Base-by-base conservation (phyloP, 2,329 filamentous ascomycete species). In the Ophiocordyceps unilateralis region DNA sequence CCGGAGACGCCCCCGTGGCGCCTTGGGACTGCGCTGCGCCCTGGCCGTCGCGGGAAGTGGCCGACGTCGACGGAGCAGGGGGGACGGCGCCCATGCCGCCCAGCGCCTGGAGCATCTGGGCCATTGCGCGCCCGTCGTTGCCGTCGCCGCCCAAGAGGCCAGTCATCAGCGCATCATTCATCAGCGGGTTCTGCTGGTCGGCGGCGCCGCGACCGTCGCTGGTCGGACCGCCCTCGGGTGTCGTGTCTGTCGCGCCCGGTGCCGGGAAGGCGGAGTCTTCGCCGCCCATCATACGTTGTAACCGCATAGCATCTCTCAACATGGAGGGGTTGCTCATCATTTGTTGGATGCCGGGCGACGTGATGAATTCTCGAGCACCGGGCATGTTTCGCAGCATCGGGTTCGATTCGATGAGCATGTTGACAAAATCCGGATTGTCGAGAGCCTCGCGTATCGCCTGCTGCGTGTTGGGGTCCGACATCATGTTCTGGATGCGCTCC, bases 311-410 rank as follows among this genome's bases (percentile, higher is more conserved):
- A 58, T 83, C 78, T 45, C 86, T 72, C 49, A 98, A 75, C 52
- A 86, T 78, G 39, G 86, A 76, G 4, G 91, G 91, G 56, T 93
- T 87, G 48, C 86, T 89, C 72, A 98, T 81, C 83, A 96, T 91
- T 42, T 83, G 74, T 54, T 91, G 76, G 64, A 96, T 87, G 49
- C 87, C 75, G 0, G 88, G 88, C 21, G 88, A 91, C 47, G 86
- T 80, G 53, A 98, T 76, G 62, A 95, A 81, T 56, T 93, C 78
- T 51, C 87, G 77, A 20, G 84, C 83, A 46, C 81, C 75, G 36
- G 83, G 83, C 60, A 83, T 75, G 46, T 76, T 72, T 53, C 80
- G 74, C 17, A 87, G 68, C 71, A 86, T 81, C 2, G 91, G 91
- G 57, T 94, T 94, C 55, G 82, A 77, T 53, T 91, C 78, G 53